Evolutionary conservation across 2,329 filamentous ascomycete species (phyloP).

Genomic region (Cercospora sp.): DNA sequence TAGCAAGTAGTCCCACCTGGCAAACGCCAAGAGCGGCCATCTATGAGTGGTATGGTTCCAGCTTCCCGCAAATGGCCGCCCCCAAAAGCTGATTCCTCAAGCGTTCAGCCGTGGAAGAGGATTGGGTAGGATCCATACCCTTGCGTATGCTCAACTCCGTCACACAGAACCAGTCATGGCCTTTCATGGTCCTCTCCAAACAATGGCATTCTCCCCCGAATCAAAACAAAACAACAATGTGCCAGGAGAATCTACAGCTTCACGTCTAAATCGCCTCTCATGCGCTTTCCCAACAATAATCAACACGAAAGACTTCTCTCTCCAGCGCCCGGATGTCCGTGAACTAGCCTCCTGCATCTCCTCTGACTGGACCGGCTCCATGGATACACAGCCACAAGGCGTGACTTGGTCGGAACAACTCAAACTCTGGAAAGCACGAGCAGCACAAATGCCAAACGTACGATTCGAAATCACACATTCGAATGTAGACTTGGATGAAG

Average conservation of each 20-base stretch:
- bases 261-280: constrained; percentile 6
- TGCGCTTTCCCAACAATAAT: constrained; percentile 6
- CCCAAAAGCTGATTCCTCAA: background rate
- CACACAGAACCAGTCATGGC: background rate
- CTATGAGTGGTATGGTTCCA: background rate
- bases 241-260: background rate
- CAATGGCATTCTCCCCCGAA: background rate
- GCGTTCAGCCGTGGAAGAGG: background rate
- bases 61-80: background rate
- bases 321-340: background rate
- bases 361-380: constrained; percentile 8
- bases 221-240: background rate
- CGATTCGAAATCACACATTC: constrained; percentile 5
- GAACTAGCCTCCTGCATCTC: constrained; percentile 9
- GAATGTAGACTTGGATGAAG: constrained; percentile 10
- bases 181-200: background rate
- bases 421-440: constrained; percentile 1
- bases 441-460: constrained; percentile 6
- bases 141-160: background rate
- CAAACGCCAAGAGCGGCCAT: background rate
- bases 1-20: background rate
- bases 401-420: constrained; percentile 6
- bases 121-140: background rate
- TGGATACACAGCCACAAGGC: constrained; percentile 15
- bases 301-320: constrained; percentile 3